Base-by-base conservation (phyloP, 208 protist genomes). In the Acanthamoeba sp. region DNA sequence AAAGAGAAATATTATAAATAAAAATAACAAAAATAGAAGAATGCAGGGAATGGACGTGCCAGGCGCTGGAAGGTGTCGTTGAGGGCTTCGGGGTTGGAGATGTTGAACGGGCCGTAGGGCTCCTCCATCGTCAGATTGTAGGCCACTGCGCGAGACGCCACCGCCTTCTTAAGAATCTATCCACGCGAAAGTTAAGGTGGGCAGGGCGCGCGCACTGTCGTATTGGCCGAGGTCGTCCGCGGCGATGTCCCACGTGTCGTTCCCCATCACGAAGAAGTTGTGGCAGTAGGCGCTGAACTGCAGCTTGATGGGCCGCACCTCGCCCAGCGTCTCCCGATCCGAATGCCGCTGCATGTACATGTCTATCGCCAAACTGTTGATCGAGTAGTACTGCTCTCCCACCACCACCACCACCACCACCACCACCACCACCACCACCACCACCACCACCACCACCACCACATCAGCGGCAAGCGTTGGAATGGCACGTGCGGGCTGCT, bases 291-390 rank as follows among this genome's bases (percentile, higher is more conserved):
- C 6, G 84, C 84, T 91, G 84, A 38, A 91, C 14, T 22, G 20
- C 29, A 91, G 27, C 4, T 29, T 14, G 7, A 91, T 91, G 18
- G 84, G 84, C 36, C 84, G 40, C 52, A 91, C 52, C 14, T 91
- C 84, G 14, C 84, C 84, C 3, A 71, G 32, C 32, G 32, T 71
- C 4, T 91, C 84, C 24, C 57, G 84, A 42, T 66, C 84, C 10
- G 52, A 29, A 66, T 91, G 84, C 36, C 84, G 84, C 27, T 93
- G 88, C 88, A 78, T 40, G 32, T 59, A 93, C 88, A 80, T 93
- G 38, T 93, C 88, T 1, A 78, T n/a, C 14, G 88, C 50, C 24
- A 62, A 4, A 22, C 18, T 93, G 38, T 93, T 78, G 45, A 93
- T 52, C 6, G 76, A n/a, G 45, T 92, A 92, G 32, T 92, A 93